Evolutionary conservation across 2,329 filamentous ascomycete species (phyloP).

Genomic region (Alternaria panax): DNA sequence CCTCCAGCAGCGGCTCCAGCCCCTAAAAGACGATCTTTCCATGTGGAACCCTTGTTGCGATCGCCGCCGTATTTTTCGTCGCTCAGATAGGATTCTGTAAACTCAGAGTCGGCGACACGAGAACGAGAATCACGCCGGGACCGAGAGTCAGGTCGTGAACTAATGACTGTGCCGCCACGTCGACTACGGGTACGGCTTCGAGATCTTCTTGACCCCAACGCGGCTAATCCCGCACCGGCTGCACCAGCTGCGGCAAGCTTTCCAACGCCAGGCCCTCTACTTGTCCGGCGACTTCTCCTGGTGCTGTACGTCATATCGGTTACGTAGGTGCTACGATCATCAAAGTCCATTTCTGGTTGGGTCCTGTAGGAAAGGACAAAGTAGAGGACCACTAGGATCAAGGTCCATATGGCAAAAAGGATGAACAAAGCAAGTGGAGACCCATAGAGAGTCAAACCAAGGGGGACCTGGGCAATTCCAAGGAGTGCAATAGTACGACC

Average conservation of each 20-base stretch:
- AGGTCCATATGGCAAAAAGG: conserved; percentile 80
- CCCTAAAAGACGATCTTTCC: conserved; percentile 56
- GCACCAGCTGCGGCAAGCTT: conserved; percentile 63
- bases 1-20: conserved; percentile 53
- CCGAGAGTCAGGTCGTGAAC: conserved; percentile 46
- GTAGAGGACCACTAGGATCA: conserved; percentile 74
- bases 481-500: conserved; percentile 80
- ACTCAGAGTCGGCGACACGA: conserved; percentile 33
- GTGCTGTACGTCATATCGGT: conserved; percentile 59
- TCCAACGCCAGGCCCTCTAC: conserved; percentile 51
- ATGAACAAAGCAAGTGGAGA: conserved; percentile 87
- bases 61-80: conserved; percentile 54
- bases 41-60: conserved; percentile 46
- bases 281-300: conserved; percentile 40
- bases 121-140: conserved; percentile 40
- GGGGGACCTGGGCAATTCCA: conserved; percentile 83
- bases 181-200: conserved; percentile 49
- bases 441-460: conserved; percentile 90
- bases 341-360: conserved; percentile 62
- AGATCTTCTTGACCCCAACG: conserved; percentile 53
- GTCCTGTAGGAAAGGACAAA: conserved; percentile 80
- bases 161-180: conserved; percentile 39
- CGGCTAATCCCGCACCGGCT: conserved; percentile 65
- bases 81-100: conserved; percentile 45
- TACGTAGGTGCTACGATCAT: conserved; percentile 66